Evolutionary conservation across 2,329 filamentous ascomycete genomes (phyloP).

Genomic region (Dactylellina drechsleri): DNA sequence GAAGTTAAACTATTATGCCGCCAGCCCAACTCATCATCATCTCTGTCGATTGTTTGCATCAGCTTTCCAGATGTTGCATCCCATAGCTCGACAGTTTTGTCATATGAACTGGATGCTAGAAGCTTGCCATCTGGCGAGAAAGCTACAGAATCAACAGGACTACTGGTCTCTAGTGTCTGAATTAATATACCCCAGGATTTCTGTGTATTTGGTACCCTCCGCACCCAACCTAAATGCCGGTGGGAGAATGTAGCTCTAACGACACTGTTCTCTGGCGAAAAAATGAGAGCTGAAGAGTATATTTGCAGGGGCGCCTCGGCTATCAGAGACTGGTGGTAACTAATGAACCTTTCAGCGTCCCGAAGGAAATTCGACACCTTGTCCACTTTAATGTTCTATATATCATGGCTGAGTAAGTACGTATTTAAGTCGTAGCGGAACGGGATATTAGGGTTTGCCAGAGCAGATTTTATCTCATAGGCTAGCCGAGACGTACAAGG

Average conservation of each 20-base stretch:
- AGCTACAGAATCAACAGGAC: background rate
- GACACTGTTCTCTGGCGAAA: constrained; percentile 18
- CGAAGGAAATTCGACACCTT: background rate
- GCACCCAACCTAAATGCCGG: constrained; percentile 12
- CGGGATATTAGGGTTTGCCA: too few relatives aligned
- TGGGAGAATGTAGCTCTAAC: constrained; percentile 17
- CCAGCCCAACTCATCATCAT: too few relatives aligned
- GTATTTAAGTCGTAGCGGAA: background rate
- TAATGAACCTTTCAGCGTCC: constrained; percentile 19
- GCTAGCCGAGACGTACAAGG: background rate
- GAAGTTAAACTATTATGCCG: too few relatives aligned
- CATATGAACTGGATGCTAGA: constrained; percentile 23
- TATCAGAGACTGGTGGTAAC: constrained; percentile 17
- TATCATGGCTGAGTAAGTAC: background rate
- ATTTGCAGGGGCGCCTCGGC: constrained; percentile 21
- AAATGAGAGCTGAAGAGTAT: constrained; percentile 27
- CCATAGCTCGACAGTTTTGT: constrained; percentile 2
- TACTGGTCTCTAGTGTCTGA: background rate
- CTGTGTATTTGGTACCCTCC: background rate
- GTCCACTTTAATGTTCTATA: background rate
- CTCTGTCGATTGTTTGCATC: too few relatives aligned
- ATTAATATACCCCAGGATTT: background rate
- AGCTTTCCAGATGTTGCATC: constrained; percentile 60
- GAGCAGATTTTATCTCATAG: too few relatives aligned
- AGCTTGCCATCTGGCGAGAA: constrained; percentile 2